These are phyloP conservation scores for Diaporthe sp. DNA, from an alignment of 2,329 filamentous ascomycete species.

Conservation along the genomic window DNA sequence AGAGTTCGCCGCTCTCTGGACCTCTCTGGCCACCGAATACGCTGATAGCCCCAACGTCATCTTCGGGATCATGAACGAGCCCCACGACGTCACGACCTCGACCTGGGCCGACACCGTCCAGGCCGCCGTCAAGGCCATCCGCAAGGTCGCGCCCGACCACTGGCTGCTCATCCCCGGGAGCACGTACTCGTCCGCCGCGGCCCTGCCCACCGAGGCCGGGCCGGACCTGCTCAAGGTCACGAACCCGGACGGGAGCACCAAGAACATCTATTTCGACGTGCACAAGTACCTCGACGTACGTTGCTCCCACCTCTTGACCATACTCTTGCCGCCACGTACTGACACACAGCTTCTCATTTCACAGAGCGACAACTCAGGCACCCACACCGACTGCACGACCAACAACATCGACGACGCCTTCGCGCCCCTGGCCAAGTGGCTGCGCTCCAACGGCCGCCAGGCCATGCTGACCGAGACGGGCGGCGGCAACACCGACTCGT, in stretches of 20 bases:
- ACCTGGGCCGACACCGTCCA: constrained; percentile 74
- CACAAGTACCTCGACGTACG: constrained; percentile 68
- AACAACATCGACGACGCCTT: constrained; percentile 57
- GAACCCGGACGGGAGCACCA: constrained; percentile 70
- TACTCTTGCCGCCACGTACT: too few relatives aligned
- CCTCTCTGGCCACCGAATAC: constrained; percentile 69
- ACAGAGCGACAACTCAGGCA: constrained; percentile 65
- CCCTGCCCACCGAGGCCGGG: constrained; percentile 64
- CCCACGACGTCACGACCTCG: constrained; percentile 66
- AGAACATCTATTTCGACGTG: constrained; percentile 69
- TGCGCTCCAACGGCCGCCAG: constrained; percentile 51
- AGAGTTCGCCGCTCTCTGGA: constrained; percentile 72
- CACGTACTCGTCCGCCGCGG: constrained; percentile 67
- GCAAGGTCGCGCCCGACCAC: constrained; percentile 71
- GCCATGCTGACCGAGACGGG: constrained; percentile 55
- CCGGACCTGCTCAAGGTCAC: constrained; percentile 65
- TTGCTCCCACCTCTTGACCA: too few relatives aligned
- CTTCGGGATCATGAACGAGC: constrained; percentile 78
- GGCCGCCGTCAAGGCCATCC: constrained; percentile 74
- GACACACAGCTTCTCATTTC: too few relatives aligned
- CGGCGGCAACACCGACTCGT: constrained; percentile 53
- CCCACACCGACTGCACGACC: constrained; percentile 64
- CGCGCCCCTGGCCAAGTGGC: constrained; percentile 52
- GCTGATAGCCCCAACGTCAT: constrained; percentile 64
- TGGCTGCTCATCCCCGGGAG: constrained; percentile 75